Evolutionary conservation across 2,329 filamentous ascomycete species (phyloP), one percentile per base, ranked within the genome.

Genomic region (Alternaria arborescens): DNA sequence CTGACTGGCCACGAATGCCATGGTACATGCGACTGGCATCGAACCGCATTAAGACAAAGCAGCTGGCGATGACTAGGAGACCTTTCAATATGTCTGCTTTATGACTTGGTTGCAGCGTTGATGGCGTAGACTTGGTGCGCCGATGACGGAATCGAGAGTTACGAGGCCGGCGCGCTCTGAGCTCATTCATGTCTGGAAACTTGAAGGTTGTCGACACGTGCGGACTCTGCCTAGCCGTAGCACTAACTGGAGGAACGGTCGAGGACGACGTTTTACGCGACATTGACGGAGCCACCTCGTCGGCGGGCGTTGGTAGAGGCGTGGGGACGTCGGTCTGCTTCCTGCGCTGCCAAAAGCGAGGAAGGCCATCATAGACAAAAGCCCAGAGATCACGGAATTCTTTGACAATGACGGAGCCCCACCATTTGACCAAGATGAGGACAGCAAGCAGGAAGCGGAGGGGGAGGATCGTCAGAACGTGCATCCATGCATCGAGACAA

Each of bases 21-120:
- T 99, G 95, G 74, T 99, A 99, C 92, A 98, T 97, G 52, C 94
- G 88, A 75, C 94, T 97, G 6, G 95, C 95, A 76, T 99, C 96
- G 46, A 99, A 90, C 24, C 88, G 89, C 89, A 97, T 94, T 52
- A 99, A 83, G 14, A 94, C 88, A 52, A 91, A 83, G 70, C 92
- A 97, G 73, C 93, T 97, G 71, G 87, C 89, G 50, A 97, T 86
- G 62, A 99, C 94, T 60, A 99, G 86, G 20, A 93, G 83, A 0
- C 95, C 95, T 78, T 97, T 96, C 3, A 99, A 84, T 12, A 99
- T 87, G 78, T 99, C 95, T 10, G 95, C 95, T 78, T 99, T 99
- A 82, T 99, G 92, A 64, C 92, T 93, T 0, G 92, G 90, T 5
- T 92, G 89, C 22, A 99, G 82, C 40, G 88, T 89, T 0, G 95